phyloP scores from a whole-genome alignment of 352 stramenopile species.

The Phytophthora palmivora region DNA sequence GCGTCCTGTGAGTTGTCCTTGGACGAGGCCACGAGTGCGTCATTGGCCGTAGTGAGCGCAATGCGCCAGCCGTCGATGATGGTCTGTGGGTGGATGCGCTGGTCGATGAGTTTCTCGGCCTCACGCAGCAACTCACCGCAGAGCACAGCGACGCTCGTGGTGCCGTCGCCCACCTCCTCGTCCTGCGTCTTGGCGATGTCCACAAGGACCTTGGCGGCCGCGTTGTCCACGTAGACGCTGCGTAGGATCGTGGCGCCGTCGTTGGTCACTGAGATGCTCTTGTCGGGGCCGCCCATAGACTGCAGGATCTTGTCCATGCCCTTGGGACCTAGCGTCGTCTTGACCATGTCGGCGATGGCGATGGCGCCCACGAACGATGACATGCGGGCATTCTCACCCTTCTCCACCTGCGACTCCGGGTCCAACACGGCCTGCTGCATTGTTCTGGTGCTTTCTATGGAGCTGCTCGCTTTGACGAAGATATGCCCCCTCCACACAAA shows the following conservation, averaged over 20 bases:
- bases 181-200: constrained; percentile 99
- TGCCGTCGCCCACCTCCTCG: constrained; percentile 99
- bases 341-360: constrained; percentile 99
- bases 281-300: constrained; percentile 85
- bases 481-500: constrained; percentile 31
- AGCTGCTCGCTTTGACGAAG: constrained; percentile 23
- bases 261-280: constrained; percentile 97
- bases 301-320: constrained; percentile 99
- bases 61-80: constrained; percentile 99
- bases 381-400: constrained; percentile 98
- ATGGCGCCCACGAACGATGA: constrained; percentile 99
- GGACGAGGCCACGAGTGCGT: constrained; percentile 90
- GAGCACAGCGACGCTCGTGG: constrained; percentile 97
- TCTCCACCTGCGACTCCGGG: constrained; percentile 86
- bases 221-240: constrained; percentile 98
- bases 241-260: constrained; percentile 99
- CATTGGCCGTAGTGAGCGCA: constrained; percentile 89
- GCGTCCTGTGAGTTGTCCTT: constrained; percentile 83
- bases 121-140: constrained; percentile 98
- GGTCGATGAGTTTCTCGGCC: constrained; percentile 96
- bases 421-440: constrained; percentile 73
- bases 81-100: constrained; percentile 98
- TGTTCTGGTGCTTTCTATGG: constrained; percentile 23
- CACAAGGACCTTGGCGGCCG: constrained; percentile 98
- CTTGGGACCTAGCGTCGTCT: constrained; percentile 99